Evolutionary conservation across 768 basidiomycete genomes (phyloP).

Genomic region (Tulasnella calospora): DNA sequence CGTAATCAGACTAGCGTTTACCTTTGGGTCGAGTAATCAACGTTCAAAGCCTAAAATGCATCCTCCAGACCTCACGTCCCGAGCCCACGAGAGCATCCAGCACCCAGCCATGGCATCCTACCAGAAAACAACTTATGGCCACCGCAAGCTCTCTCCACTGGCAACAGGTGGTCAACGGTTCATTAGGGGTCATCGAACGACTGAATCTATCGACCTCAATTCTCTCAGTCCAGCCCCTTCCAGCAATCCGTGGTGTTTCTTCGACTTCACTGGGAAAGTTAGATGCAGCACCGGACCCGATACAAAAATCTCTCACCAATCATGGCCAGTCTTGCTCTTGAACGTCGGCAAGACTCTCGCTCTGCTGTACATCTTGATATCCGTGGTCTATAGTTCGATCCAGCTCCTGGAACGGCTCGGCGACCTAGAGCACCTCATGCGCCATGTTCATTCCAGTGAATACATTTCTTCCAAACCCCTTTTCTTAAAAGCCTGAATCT

Average conservation of each 20-base stretch:
- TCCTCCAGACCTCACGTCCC: background rate
- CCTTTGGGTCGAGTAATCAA: background rate
- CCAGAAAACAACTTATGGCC: background rate
- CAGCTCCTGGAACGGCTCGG: background rate
- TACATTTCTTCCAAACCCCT: background rate
- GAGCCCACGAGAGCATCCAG: background rate
- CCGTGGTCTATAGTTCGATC: background rate
- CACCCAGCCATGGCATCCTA: background rate
- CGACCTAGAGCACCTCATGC: background rate
- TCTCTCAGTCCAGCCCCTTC: background rate
- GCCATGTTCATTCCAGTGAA: background rate
- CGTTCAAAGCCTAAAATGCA: background rate
- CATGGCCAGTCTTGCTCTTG: background rate
- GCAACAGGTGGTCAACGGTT: background rate
- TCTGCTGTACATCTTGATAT: background rate
- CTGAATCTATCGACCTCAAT: background rate
- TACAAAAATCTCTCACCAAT: background rate
- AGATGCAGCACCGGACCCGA: background rate
- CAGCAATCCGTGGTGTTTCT: background rate
- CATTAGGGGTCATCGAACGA: background rate
- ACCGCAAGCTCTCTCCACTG: background rate
- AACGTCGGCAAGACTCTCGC: background rate
- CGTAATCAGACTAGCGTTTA: background rate
- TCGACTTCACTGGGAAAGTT: background rate
- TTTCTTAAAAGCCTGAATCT: background rate